Evolutionary conservation across 306 rosid genomes (phyloP).

Genomic region (Astragalus glycyphyllos): DNA sequence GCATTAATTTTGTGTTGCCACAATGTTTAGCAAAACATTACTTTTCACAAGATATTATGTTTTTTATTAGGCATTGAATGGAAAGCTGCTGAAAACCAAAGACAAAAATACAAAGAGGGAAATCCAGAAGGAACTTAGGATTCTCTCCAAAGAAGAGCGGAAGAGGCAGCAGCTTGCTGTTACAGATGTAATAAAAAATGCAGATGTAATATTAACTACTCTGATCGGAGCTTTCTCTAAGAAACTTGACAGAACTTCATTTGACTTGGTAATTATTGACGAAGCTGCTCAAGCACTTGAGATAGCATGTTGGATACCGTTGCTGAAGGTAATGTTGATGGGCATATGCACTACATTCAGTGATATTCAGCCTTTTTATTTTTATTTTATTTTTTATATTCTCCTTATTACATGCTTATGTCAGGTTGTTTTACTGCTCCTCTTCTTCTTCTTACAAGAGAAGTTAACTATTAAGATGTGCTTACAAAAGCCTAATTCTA

Average conservation of each 20-base stretch:
- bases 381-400: conserved; percentile 32
- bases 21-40: conserved; percentile 22
- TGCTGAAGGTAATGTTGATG: conserved; percentile 75
- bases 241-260: conserved; percentile 78
- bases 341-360: conserved; percentile 31
- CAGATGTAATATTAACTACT: conserved; percentile 90
- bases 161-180: conserved; percentile 98
- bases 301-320: conserved; percentile 93
- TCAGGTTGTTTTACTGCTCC: too few relatives aligned
- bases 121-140: conserved; percentile 92
- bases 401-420: conserved; percentile 16
- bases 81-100: conserved; percentile 89
- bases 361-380: conserved; percentile 28
- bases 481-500: conserved; percentile 12
- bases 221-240: conserved; percentile 84
- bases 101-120: conserved; percentile 83
- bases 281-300: conserved; percentile 99
- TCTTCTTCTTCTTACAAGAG: too few relatives aligned
- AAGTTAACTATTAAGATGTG: conserved; percentile 9
- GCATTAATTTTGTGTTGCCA: conserved; percentile 24
- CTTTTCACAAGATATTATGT: conserved; percentile 32
- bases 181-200: conserved; percentile 82
- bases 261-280: conserved; percentile 93
- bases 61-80: conserved; percentile 78
- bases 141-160: conserved; percentile 92